Conservation (phyloP, 2,329 filamentous ascomycete species). For the Chaetothyriales sp. region DNA sequence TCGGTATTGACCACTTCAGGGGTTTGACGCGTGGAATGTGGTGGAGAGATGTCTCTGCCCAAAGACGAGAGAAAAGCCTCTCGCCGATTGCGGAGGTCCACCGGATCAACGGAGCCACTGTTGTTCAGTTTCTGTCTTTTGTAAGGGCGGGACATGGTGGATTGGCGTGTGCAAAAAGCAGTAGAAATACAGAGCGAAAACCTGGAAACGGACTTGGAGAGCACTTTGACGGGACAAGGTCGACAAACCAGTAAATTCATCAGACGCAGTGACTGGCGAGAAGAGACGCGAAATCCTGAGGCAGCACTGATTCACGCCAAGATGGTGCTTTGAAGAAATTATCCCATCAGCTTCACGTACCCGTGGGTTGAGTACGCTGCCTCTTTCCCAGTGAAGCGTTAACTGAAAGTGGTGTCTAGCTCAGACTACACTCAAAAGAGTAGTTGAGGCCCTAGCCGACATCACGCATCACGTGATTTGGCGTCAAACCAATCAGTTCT, state of each 20-base stretch:
- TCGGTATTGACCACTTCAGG: background rate
- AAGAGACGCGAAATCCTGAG: background rate
- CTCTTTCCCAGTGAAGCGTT: too few relatives aligned
- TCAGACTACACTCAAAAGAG: too few relatives aligned
- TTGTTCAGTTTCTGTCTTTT: background rate
- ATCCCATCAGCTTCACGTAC: too few relatives aligned
- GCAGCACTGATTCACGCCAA: too few relatives aligned
- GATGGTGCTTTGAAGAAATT: too few relatives aligned
- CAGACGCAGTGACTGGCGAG: too few relatives aligned
- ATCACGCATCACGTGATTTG: too few relatives aligned
- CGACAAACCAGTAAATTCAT: too few relatives aligned
- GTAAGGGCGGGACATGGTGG: background rate
- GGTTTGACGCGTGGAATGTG: background rate
- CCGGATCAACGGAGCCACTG: background rate
- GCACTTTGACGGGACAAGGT: background rate
- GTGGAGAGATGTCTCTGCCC: background rate
- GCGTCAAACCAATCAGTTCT: too few relatives aligned
- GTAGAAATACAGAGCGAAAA: background rate
- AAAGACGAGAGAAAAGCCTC: background rate
- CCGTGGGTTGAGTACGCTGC: too few relatives aligned
- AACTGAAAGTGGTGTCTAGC: too few relatives aligned
- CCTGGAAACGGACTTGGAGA: background rate
- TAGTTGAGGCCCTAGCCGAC: too few relatives aligned
- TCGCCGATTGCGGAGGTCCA: background rate
- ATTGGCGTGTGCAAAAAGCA: background rate